These are phyloP conservation scores for Alternaria sp. DNA, from an alignment of 2,329 filamentous ascomycete species.

Conservation along the genomic window DNA sequence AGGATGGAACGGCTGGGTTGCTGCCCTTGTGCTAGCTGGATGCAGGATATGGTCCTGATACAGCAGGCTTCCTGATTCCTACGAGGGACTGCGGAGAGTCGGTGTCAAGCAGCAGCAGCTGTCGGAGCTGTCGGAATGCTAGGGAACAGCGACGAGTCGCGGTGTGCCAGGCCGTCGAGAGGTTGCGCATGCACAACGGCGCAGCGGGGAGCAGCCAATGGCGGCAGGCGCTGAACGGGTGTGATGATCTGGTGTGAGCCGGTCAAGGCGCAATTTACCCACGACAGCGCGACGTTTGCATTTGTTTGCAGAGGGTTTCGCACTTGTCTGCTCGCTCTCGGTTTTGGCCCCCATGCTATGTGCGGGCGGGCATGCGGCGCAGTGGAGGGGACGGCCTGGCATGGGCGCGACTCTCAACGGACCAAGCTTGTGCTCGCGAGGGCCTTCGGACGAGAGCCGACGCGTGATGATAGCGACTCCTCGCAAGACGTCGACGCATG, in stretches of 20 bases:
- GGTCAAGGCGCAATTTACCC: slow-evolving; percentile 21
- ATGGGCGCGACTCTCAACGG: background rate
- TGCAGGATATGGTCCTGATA: slow-evolving; percentile 34
- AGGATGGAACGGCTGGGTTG: slow-evolving; percentile 17
- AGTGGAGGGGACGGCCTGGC: slow-evolving; percentile 4
- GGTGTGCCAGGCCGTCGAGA: slow-evolving; percentile 9
- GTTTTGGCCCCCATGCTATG: slow-evolving; percentile 23
- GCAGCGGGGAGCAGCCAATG: slow-evolving; percentile 25
- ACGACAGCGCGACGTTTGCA: slow-evolving; percentile 6
- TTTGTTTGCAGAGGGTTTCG: background rate
- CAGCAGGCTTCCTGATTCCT: slow-evolving; percentile 26
- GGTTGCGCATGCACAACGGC: slow-evolving; percentile 36
- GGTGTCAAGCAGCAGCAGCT: background rate
- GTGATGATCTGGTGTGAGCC: slow-evolving; percentile 19
- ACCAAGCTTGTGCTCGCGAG: background rate
- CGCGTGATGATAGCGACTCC: slow-evolving; percentile 2
- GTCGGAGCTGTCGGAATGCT: slow-evolving; percentile 1
- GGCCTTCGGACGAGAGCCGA: slow-evolving; percentile 14
- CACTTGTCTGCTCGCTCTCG: background rate
- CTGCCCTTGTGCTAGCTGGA: slow-evolving; percentile 23
- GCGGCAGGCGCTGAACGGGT: slow-evolving; percentile 10
- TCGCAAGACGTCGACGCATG: slow-evolving; percentile 2
- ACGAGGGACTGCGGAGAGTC: slow-evolving; percentile 2
- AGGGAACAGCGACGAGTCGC: background rate
- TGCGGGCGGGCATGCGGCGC: slow-evolving; percentile 14